Evolutionary conservation across 352 stramenopile species (phyloP).

Genomic region (Phytopythium montanum): DNA sequence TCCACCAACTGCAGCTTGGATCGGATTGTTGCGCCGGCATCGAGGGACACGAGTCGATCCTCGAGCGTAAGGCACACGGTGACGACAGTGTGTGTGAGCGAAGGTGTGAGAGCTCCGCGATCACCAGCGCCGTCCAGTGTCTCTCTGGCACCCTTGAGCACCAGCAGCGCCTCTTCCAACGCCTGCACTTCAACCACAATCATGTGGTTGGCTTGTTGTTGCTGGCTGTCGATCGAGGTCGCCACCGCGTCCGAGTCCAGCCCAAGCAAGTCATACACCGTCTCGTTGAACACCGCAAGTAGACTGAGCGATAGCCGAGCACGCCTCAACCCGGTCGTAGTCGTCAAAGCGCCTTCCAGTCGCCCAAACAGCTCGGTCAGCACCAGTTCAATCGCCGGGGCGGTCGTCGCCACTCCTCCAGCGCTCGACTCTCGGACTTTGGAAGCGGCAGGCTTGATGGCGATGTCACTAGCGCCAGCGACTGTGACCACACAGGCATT

Average conservation of each 20-base stretch:
- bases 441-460: background rate
- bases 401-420: background rate
- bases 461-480: slow-evolving; percentile 29
- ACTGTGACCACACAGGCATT: slow-evolving; percentile 72
- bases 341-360: slow-evolving; percentile 21
- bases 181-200: slow-evolving; percentile 1
- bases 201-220: slow-evolving; percentile 7
- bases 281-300: slow-evolving; percentile 94
- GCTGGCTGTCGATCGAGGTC: background rate
- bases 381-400: slow-evolving; percentile 34
- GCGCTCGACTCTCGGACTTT: background rate
- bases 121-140: slow-evolving; percentile 32
- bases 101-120: slow-evolving; percentile 8
- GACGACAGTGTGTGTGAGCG: slow-evolving; percentile 58
- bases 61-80: slow-evolving; percentile 59
- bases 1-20: slow-evolving; percentile 76
- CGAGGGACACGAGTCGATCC: slow-evolving; percentile 3
- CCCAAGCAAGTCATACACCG: slow-evolving; percentile 92
- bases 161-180: slow-evolving; percentile 45
- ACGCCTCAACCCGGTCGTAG: slow-evolving; percentile 31
- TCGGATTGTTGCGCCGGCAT: slow-evolving; percentile 18
- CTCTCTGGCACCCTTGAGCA: slow-evolving; percentile 43
- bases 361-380: slow-evolving; percentile 48
- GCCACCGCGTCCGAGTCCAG: slow-evolving; percentile 16
- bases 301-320: slow-evolving; percentile 68